Conservation (phyloP, 768 basidiomycete species). For the Strobilomyces confusus region DNA sequence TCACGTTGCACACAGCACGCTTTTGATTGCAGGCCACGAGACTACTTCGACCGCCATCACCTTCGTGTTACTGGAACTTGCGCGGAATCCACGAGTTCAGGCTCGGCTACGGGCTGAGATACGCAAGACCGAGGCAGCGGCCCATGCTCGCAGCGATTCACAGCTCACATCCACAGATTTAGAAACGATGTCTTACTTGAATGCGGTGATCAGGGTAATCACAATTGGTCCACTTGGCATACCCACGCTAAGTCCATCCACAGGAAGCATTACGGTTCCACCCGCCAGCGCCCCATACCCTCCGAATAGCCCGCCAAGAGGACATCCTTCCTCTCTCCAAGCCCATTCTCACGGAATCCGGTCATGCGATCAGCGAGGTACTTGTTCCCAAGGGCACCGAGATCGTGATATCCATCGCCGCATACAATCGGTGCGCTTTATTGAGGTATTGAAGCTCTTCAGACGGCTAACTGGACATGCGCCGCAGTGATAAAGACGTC, state of each 20-base stretch:
- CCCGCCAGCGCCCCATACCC: slow-evolving; percentile 46
- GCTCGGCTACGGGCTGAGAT: slow-evolving; percentile 44
- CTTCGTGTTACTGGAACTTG: slow-evolving; percentile 61
- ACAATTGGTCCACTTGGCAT: neutral
- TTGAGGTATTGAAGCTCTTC: neutral
- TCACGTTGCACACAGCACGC: slow-evolving; percentile 21
- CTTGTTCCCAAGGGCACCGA: too few relatives aligned
- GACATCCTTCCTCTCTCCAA: too few relatives aligned
- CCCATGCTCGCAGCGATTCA: neutral
- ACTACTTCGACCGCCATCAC: slow-evolving; percentile 52
- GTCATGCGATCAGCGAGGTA: slow-evolving; percentile 39
- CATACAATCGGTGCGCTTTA: slow-evolving; percentile 49
- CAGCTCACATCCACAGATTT: slow-evolving; percentile 39
- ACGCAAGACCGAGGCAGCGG: neutral
- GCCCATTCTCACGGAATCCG: too few relatives aligned
- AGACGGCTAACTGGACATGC: neutral
- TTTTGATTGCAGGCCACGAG: too few relatives aligned
- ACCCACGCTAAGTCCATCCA: slow-evolving; percentile 10
- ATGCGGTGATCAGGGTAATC: slow-evolving; percentile 32
- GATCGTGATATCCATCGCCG: slow-evolving; percentile 46
- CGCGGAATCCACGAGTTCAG: slow-evolving; percentile 53
- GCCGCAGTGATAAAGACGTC: slow-evolving; percentile 14
- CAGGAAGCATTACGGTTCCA: slow-evolving; percentile 45
- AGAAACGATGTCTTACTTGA: slow-evolving; percentile 36
- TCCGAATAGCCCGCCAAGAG: slow-evolving; percentile 47